Conservation (phyloP, 345 rosid genomes). For the Gossypium mustelinum region DNA sequence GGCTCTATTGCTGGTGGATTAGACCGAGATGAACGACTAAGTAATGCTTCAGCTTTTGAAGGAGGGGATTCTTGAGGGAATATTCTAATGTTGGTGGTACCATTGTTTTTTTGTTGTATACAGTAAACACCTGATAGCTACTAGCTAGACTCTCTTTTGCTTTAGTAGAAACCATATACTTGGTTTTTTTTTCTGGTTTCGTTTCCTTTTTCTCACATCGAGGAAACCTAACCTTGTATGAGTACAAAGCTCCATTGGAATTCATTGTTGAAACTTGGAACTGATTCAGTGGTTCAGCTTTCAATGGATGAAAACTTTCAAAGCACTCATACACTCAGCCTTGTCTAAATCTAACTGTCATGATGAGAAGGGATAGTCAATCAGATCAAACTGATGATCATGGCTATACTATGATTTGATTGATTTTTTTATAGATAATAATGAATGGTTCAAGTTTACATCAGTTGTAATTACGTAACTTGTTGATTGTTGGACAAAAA, state of each 20-base stretch:
- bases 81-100: not conserved
- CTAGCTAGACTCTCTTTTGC: slow-evolving; percentile 10
- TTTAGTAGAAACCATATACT: not conserved
- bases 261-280: not conserved
- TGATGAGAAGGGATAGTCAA: not conserved
- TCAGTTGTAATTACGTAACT: not conserved
- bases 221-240: not conserved
- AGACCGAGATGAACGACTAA: slow-evolving; percentile 8
- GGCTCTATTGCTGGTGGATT: slow-evolving; percentile 28
- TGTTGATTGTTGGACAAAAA: slow-evolving; percentile 1
- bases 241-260: not conserved
- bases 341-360: not conserved
- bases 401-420: not conserved
- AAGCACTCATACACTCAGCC: not conserved
- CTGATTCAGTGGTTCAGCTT: not conserved
- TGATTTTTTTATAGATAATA: not conserved
- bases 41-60: slow-evolving; percentile 17
- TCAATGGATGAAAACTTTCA: not conserved
- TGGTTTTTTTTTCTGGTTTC: not conserved
- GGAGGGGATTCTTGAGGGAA: slow-evolving; percentile 18
- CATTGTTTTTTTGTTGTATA: not conserved
- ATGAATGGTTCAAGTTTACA: not conserved
- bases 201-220: not conserved
- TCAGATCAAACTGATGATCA: not conserved
- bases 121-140: not conserved